Evolutionary conservation across 805 yeast genomes (phyloP), one percentile per base, ranked within the genome.

Genomic region (Debaryomyces castellii): DNA sequence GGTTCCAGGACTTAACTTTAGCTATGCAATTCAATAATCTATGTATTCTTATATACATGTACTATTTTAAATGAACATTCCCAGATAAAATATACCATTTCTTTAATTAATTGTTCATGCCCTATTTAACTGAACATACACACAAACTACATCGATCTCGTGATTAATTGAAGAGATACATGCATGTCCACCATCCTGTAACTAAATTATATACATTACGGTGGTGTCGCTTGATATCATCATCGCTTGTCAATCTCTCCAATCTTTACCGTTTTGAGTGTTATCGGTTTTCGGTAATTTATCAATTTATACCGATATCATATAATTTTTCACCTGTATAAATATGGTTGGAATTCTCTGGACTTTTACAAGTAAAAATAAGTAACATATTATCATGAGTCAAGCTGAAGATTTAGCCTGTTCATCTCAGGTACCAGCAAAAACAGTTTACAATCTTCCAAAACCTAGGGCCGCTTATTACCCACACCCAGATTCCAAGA

Each of bases 401-500:
- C 36, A 30, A 24, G 30, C n/a, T 20, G 41, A 27, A 25, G 41
- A 43, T 3, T 23, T 32, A 55, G 55, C 58, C 3, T 39, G 44
- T 2, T 65, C 71, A 2, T 60, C 69, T 1, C 76, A 71, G 46
- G 58, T 52, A 17, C 62, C 71, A 1, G 50, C 48, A 17, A 64
- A 57, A 39, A 68, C 73, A 11, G 62, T 64, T 10, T 71, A 67
- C 52, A 62, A 64, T 18, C 49, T 68, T 10, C 64, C 63, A 16
- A 66, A 73, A 51, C 85, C 85, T 5, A 64, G 63, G 2, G 76
- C 86, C 2, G 84, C 85, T 1, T 81, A 81, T 53, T 68, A 74
- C 46, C 84, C 85, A 18, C 77, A 76, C 35, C 72, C 75, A 41
- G 81, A 80, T 7, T 74, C 82, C 10, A 76, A 76, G 35, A 58